phyloP scores from a whole-genome alignment of 2,329 filamentous ascomycete species.

The Neodidymelliopsis sp. region DNA sequence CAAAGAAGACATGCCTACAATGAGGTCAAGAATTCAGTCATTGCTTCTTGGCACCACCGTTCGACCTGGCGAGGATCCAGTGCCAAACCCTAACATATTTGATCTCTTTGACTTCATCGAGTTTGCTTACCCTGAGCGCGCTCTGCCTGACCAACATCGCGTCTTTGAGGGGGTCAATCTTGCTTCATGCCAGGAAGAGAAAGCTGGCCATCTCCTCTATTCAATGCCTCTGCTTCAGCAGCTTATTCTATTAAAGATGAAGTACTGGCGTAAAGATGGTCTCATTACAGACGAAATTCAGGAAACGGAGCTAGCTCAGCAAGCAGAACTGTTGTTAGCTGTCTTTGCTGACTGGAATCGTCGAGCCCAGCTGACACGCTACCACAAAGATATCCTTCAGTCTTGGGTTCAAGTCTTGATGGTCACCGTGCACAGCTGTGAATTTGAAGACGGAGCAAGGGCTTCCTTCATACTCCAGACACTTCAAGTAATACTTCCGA shows the following conservation, averaged over 20 bases:
- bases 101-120: slow-evolving; percentile 93
- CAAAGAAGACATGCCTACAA: slow-evolving; percentile 69
- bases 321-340: slow-evolving; percentile 65
- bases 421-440: slow-evolving; percentile 82
- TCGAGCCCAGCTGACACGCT: slow-evolving; percentile 62
- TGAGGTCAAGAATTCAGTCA: slow-evolving; percentile 58
- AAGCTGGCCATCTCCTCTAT: slow-evolving; percentile 66
- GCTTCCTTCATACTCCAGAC: slow-evolving; percentile 84
- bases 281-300: slow-evolving; percentile 47
- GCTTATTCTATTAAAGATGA: slow-evolving; percentile 73
- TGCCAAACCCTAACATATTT: slow-evolving; percentile 79
- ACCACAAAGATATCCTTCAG: slow-evolving; percentile 72
- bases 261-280: slow-evolving; percentile 62
- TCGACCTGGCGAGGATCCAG: slow-evolving; percentile 69
- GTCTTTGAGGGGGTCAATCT: slow-evolving; percentile 74
- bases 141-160: slow-evolving; percentile 61
- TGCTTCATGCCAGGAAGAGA: slow-evolving; percentile 66
- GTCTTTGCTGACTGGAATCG: slow-evolving; percentile 71
- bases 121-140: slow-evolving; percentile 59
- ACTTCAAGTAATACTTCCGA: slow-evolving; percentile 86
- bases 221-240: slow-evolving; percentile 76
- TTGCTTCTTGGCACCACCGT: slow-evolving; percentile 79
- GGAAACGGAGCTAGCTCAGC: slow-evolving; percentile 41
- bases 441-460: slow-evolving; percentile 75
- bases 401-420: slow-evolving; percentile 87